Percentiles rank a stretch among this genome's conserved stretches.
These are phyloP conservation scores for Alternaria conjuncta DNA, from an alignment of 2,329 filamentous ascomycete genomes.

Conservation along the genomic window DNA sequence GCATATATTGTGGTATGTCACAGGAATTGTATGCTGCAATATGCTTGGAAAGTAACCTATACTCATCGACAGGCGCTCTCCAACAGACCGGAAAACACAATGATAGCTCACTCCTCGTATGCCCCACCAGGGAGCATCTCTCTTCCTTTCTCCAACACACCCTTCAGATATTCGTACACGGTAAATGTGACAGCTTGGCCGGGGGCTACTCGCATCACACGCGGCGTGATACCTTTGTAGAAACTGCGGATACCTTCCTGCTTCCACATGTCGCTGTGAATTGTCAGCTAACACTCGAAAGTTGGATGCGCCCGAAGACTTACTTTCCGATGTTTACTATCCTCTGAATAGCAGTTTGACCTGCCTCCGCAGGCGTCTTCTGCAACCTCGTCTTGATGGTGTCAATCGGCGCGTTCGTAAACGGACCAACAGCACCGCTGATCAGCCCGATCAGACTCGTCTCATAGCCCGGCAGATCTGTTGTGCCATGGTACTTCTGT, in stretches of 20 bases:
- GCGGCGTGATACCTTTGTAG: slow-evolving; percentile 98
- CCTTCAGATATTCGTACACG: slow-evolving; percentile 60
- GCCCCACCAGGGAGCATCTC: slow-evolving; percentile 55
- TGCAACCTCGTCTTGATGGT: slow-evolving; percentile 98
- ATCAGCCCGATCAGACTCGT: slow-evolving; percentile 91
- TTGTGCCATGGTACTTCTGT: slow-evolving; percentile 74
- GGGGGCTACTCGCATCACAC: slow-evolving; percentile 96
- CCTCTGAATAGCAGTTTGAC: slow-evolving; percentile 78
- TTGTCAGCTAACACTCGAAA: slow-evolving; percentile 11
- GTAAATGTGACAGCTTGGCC: slow-evolving; percentile 83
- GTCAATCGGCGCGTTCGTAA: slow-evolving; percentile 97
- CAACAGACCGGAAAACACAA: background rate
- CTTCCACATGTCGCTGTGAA: slow-evolving; percentile 61
- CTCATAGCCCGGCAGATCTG: slow-evolving; percentile 81
- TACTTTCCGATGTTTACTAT: slow-evolving; percentile 74
- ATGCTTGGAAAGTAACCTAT: background rate
- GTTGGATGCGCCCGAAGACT: slow-evolving; percentile 31
- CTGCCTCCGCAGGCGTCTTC: slow-evolving; percentile 81
- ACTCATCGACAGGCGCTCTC: slow-evolving; percentile 19
- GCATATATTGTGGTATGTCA: background rate
- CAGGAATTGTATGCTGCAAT: background rate
- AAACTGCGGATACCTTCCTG: slow-evolving; percentile 94
- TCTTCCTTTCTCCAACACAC: slow-evolving; percentile 55
- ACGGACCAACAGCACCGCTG: slow-evolving; percentile 90
- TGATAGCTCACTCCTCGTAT: slow-evolving; percentile 54